Evolutionary conservation across 768 basidiomycete genomes (phyloP).

Genomic region (Pleurotus sapidus): DNA sequence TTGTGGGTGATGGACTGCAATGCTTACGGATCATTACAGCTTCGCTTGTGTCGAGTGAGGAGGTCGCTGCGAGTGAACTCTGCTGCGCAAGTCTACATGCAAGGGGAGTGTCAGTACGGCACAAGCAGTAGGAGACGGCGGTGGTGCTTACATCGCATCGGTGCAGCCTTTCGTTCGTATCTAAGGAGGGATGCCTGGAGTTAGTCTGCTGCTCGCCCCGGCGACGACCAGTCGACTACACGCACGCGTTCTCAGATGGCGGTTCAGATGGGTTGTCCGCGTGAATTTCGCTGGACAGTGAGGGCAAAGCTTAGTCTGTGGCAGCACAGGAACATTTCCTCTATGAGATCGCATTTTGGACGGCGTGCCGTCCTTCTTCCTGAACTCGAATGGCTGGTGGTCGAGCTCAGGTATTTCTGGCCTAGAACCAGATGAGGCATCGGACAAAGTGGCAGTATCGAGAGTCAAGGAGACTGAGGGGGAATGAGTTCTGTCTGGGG

Average conservation of each 20-base stretch:
- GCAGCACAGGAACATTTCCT: conserved; percentile 67
- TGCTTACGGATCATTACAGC: conserved; percentile 67
- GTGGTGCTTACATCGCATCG: conserved; percentile 52
- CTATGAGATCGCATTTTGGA: conserved; percentile 47
- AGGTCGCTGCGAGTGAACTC: conserved; percentile 76
- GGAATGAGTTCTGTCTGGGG: neutral
- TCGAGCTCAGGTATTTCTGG: neutral
- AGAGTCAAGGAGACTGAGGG: neutral
- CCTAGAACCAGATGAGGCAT: neutral
- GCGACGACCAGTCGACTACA: conserved; percentile 9
- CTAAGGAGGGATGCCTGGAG: conserved; percentile 27
- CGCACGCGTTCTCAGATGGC: conserved; percentile 71
- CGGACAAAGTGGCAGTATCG: neutral
- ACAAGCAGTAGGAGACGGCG: neutral
- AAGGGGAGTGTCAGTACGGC: conserved; percentile 12
- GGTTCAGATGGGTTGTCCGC: conserved; percentile 69
- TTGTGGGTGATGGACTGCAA: conserved; percentile 6
- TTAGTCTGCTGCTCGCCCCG: neutral
- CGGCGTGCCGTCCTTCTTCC: conserved; percentile 25
- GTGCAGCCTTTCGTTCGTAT: conserved; percentile 65
- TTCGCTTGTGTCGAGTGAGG: conserved; percentile 68
- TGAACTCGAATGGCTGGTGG: conserved; percentile 3
- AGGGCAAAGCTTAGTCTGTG: conserved; percentile 70
- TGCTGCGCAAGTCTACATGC: conserved; percentile 55
- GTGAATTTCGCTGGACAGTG: conserved; percentile 75